Evolutionary conservation across 2,329 filamentous ascomycete genomes (phyloP), one percentile per base, ranked within the genome.

Genomic region (Phyllosticta ampelicida): DNA sequence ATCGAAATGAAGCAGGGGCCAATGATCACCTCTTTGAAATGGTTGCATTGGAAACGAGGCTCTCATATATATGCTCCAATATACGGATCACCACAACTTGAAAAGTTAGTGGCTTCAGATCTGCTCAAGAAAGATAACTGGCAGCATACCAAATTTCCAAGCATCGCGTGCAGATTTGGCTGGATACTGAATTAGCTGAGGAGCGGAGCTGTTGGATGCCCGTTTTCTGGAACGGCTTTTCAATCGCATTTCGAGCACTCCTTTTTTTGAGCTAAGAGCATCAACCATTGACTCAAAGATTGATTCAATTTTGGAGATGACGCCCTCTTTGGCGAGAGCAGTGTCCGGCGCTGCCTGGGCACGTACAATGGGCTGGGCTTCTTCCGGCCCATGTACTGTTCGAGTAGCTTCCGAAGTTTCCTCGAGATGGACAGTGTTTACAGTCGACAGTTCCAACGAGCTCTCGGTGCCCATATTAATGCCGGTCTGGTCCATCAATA

Each of bases 81-180:
- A 85, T 77, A 5, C 79, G 76, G n/a, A 82, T 60, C 3, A 81
- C 68, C 5, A 81, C 75, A 63, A 79, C 81, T 82, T 60, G 4
- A 55, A 36, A 18, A 29, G n/a, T 64, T 54, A 65, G 62, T 61
- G n/a, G 51, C n/a, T n/a, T n/a, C n/a, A n/a, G n/a, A n/a, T n/a
- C n/a, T n/a, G n/a, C n/a, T n/a, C n/a, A n/a, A n/a, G n/a, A n/a
- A n/a, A n/a, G n/a, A n/a, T n/a, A n/a, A n/a, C n/a, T n/a, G n/a
- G n/a, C n/a, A 9, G 44, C 63, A 63, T 61, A 81, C 79, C 74
- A 62, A 81, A 81, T 64, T 77, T 78, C 80, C 81, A 83, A 13
- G 81, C 80, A 66, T 85, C 82, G 58, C 78, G 73, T 3, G 71
- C 70, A 54, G 72, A 79, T 59, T 71, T 78, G 13, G 81, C 82